A percentile compares a stretch with the other conserved stretches of the same genome.
Evolutionary conservation across 2,329 filamentous ascomycete species (phyloP).

Genomic region (Torrubiella hemipterigena): DNA sequence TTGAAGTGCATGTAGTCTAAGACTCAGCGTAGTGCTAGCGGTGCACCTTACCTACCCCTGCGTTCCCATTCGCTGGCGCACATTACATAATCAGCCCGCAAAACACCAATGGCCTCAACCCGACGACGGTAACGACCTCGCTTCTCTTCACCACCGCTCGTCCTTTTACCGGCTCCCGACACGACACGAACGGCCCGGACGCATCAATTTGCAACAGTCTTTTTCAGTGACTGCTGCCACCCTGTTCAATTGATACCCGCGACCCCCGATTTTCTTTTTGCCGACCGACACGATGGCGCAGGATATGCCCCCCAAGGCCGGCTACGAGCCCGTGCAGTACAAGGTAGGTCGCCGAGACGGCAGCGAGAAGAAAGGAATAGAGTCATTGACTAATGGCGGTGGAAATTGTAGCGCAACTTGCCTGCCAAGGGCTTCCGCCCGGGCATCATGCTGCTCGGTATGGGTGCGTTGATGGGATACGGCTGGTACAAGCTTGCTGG

Average conservation of each 20-base stretch:
- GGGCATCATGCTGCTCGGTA: constrained; percentile 61
- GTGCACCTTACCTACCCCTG: too few relatives aligned
- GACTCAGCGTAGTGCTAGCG: too few relatives aligned
- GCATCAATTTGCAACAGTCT: background rate
- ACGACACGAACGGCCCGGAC: background rate
- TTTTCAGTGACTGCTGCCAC: background rate
- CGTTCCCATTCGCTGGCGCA: too few relatives aligned
- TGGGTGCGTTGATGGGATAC: constrained; percentile 71
- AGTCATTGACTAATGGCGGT: too few relatives aligned
- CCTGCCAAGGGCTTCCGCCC: constrained; percentile 86
- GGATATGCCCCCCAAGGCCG: constrained; percentile 91
- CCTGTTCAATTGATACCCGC: background rate
- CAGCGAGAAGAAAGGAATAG: too few relatives aligned
- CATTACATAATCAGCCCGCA: too few relatives aligned
- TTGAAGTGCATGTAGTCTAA: too few relatives aligned
- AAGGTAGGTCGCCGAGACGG: constrained; percentile 68
- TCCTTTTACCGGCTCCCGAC: background rate
- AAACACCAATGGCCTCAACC: too few relatives aligned
- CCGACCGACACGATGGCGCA: constrained; percentile 64
- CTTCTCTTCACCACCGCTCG: too few relatives aligned
- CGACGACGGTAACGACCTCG: too few relatives aligned
- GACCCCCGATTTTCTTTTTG: too few relatives aligned
- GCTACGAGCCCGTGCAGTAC: constrained; percentile 95
- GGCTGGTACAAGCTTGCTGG: constrained; percentile 80
- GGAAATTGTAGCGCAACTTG: constrained; percentile 79